phyloP scores from a whole-genome alignment of 208 protist species.

The Trypanosoma conorhini region DNA sequence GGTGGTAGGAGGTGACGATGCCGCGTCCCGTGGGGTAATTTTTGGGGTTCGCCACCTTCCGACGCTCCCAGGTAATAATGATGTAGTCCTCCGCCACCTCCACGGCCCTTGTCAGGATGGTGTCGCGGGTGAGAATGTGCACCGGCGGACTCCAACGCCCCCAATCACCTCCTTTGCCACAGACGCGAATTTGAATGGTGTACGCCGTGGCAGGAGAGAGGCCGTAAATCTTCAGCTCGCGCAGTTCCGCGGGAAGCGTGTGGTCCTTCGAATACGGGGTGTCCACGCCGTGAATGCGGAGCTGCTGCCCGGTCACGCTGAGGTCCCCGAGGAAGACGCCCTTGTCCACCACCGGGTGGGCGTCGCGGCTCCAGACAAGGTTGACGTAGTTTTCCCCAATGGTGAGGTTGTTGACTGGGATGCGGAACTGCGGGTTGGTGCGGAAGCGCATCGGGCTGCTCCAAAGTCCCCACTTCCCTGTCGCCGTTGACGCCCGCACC shows the following conservation, averaged over 20 bases:
- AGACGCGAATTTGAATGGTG: conserved; percentile 86
- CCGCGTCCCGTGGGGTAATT: conserved; percentile 84
- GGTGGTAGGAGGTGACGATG: conserved; percentile 87
- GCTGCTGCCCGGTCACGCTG: conserved; percentile 85
- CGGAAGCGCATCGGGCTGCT: conserved; percentile 83
- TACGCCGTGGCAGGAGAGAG: conserved; percentile 86
- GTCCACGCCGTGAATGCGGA: conserved; percentile 87
- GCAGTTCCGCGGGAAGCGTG: conserved; percentile 70
- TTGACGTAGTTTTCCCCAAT: conserved; percentile 94
- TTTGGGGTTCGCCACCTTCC: conserved; percentile 72
- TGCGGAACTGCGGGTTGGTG: conserved; percentile 85
- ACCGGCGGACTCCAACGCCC: conserved; percentile 84
- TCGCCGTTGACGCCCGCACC: conserved; percentile 80
- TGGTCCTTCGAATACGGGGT: conserved; percentile 82
- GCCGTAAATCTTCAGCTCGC: conserved; percentile 87
- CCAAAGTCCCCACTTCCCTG: conserved; percentile 89
- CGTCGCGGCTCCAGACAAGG: conserved; percentile 81
- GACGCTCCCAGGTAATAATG: conserved; percentile 85
- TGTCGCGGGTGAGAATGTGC: conserved; percentile 87
- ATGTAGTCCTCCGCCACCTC: conserved; percentile 92
- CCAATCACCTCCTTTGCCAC: conserved; percentile 83
- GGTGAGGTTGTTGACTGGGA: conserved; percentile 83
- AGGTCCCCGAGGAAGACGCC: conserved; percentile 78
- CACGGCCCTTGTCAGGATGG: conserved; percentile 75
- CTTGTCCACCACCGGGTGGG: conserved; percentile 33